Conservation (phyloP, 108 stramenopile species). For the Craspedostauros australis region DNA sequence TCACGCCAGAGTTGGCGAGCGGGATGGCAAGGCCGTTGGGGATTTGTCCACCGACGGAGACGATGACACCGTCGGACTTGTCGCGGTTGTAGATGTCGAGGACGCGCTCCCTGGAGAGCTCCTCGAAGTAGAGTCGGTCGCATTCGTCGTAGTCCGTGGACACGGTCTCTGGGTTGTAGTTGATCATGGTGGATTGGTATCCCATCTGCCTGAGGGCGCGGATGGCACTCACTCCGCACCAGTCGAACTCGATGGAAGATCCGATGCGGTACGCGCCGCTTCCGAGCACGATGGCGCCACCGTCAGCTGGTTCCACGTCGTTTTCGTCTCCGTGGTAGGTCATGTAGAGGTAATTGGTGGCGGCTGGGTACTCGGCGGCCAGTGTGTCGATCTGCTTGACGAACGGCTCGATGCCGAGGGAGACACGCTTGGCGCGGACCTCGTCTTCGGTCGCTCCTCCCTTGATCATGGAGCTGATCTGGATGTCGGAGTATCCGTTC, state of each 20-base stretch:
- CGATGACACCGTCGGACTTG: conserved; percentile 78
- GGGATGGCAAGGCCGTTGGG: conserved; percentile 96
- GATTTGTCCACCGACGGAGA: conserved; percentile 94
- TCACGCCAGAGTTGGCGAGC: conserved; percentile 84
- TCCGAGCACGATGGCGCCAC: conserved; percentile 94
- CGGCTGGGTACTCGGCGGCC: conserved; percentile 97
- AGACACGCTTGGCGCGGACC: conserved; percentile 57
- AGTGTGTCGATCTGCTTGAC: conserved; percentile 99
- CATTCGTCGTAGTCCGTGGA: conserved; percentile 99
- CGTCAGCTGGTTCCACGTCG: conserved; percentile 80
- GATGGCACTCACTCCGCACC: conserved; percentile 97
- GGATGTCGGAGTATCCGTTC: conserved; percentile 90
- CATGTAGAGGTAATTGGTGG: conserved; percentile 98
- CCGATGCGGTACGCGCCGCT: conserved; percentile 98
- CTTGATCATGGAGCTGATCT: conserved; percentile 68
- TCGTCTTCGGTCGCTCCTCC: conserved; percentile 61
- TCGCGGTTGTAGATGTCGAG: conserved; percentile 94
- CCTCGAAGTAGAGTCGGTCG: conserved; percentile 98
- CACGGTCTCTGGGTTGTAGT: conserved; percentile 99
- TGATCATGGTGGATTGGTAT: conserved; percentile 88
- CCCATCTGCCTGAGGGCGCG: conserved; percentile 88
- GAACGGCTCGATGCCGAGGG: conserved; percentile 64
- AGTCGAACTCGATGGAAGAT: conserved; percentile 97
- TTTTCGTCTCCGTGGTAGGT: conserved; percentile 93
- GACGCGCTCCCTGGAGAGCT: conserved; percentile 90